Conservation (phyloP, 2,329 filamentous ascomycete genomes). For the Aspergillus pseudoviridinutans region DNA sequence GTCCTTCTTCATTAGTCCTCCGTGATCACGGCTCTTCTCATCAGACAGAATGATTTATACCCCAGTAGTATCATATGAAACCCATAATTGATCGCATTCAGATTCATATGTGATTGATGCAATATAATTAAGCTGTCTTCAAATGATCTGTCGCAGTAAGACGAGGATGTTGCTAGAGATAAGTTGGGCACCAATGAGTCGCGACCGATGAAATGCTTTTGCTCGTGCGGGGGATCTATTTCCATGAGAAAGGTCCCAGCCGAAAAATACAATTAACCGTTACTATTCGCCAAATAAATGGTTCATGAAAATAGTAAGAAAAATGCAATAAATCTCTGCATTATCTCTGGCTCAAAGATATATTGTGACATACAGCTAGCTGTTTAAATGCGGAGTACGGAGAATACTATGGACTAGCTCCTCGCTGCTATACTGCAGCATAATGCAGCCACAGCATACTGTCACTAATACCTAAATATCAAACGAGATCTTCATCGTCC, state of each 20-base stretch:
- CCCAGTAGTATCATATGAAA: neutral
- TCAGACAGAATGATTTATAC: neutral
- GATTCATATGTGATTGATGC: neutral
- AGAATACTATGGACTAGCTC: neutral
- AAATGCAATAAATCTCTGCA: neutral
- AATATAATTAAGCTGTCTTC: neutral
- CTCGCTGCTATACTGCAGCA: neutral
- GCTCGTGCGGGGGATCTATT: neutral
- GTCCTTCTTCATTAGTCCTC: neutral
- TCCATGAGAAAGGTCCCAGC: neutral
- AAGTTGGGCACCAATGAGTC: neutral
- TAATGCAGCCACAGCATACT: neutral
- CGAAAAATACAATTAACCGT: neutral
- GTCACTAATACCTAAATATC: neutral
- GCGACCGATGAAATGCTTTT: neutral
- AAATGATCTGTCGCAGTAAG: neutral
- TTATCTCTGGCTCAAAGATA: neutral
- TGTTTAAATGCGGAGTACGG: neutral
- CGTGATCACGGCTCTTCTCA: slow-evolving; percentile 1
- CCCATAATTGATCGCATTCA: neutral
- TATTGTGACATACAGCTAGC: neutral
- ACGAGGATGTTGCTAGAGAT: neutral
- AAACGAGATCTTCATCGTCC: neutral
- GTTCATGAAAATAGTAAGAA: neutral
- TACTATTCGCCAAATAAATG: neutral